A percentile compares a stretch with the other conserved stretches of the same genome.
phyloP scores from a whole-genome alignment of 768 basidiomycete species.

The Leucocoprinus leucothites region DNA sequence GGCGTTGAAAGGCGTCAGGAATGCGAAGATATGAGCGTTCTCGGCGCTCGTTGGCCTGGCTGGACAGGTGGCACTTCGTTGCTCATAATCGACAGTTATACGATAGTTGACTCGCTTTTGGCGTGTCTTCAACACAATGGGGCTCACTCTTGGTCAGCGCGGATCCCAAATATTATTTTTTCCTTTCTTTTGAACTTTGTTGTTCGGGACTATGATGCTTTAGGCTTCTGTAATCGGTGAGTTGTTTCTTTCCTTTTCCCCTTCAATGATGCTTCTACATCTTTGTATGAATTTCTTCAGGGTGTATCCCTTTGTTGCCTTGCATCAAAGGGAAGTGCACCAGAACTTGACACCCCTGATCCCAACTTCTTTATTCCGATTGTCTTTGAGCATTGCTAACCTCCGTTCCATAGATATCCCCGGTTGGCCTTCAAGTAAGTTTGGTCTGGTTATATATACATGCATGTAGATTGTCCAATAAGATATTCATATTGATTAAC shows the following conservation, averaged over 20 bases:
- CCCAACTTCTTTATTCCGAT: neutral
- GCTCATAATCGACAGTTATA: constrained; percentile 87
- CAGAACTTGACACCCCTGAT: constrained; percentile 69
- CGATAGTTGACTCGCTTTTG: constrained; percentile 56
- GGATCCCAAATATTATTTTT: constrained; percentile 45
- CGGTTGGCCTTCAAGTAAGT: too few relatives aligned
- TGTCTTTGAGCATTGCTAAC: neutral
- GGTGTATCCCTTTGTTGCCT: constrained; percentile 62
- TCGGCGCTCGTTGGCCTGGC: constrained; percentile 39
- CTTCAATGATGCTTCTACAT: constrained; percentile 53
- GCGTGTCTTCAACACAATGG: constrained; percentile 77
- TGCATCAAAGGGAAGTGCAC: constrained; percentile 56
- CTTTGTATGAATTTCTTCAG: constrained; percentile 86
- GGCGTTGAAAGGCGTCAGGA: constrained; percentile 38
- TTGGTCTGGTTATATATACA: neutral
- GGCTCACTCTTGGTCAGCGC: constrained; percentile 84
- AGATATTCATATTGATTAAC: too few relatives aligned
- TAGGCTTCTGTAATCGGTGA: neutral
- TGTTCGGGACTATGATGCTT: neutral
- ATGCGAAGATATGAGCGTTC: constrained; percentile 74
- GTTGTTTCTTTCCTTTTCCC: constrained; percentile 20
- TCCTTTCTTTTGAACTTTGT: constrained; percentile 45
- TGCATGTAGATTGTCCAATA: neutral
- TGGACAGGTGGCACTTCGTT: constrained; percentile 48
- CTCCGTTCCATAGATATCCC: neutral